These are phyloP conservation scores for Geranomyces michiganensis DNA, from an alignment of 192 early-diverging fungal genomes.

Conservation along the genomic window DNA sequence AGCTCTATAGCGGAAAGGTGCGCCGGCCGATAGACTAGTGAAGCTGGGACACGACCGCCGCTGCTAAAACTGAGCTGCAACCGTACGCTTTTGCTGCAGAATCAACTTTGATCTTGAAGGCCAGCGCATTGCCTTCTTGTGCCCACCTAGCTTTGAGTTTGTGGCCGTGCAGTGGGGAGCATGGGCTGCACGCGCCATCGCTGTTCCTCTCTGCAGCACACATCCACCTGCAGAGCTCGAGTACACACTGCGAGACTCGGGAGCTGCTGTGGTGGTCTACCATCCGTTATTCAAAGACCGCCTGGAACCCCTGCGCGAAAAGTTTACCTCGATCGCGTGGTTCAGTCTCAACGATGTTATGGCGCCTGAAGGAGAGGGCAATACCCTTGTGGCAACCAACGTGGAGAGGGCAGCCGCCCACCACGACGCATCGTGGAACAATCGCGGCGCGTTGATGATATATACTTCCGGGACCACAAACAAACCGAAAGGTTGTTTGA, in stretches of 20 bases:
- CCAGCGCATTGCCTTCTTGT: slow-evolving; percentile 39
- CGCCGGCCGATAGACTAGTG: too few species aligned
- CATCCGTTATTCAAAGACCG: slow-evolving; percentile 54
- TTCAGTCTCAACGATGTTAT: background rate
- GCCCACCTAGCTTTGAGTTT: slow-evolving; percentile 36
- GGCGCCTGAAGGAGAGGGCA: too few species aligned
- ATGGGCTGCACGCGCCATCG: slow-evolving; percentile 79
- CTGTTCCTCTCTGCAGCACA: slow-evolving; percentile 75
- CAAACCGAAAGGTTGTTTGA: slow-evolving; percentile 84
- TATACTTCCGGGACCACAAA: slow-evolving; percentile 38
- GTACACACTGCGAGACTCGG: slow-evolving; percentile 73
- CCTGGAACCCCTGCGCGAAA: slow-evolving; percentile 29
- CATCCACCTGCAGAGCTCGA: slow-evolving; percentile 78
- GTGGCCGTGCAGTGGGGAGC: slow-evolving; percentile 36
- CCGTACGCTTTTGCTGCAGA: background rate
- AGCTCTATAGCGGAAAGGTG: background rate
- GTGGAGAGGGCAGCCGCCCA: background rate
- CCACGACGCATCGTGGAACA: background rate
- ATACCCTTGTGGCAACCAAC: too few species aligned
- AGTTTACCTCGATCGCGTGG: slow-evolving; percentile 7
- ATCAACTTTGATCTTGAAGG: background rate
- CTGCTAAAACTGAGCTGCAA: background rate
- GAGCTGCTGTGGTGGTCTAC: slow-evolving; percentile 61
- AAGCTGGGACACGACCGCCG: background rate
- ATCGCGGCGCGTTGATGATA: slow-evolving; percentile 2